Base-by-base conservation (phyloP, 2,329 filamentous ascomycete genomes). In the Blastomyces silverae region DNA sequence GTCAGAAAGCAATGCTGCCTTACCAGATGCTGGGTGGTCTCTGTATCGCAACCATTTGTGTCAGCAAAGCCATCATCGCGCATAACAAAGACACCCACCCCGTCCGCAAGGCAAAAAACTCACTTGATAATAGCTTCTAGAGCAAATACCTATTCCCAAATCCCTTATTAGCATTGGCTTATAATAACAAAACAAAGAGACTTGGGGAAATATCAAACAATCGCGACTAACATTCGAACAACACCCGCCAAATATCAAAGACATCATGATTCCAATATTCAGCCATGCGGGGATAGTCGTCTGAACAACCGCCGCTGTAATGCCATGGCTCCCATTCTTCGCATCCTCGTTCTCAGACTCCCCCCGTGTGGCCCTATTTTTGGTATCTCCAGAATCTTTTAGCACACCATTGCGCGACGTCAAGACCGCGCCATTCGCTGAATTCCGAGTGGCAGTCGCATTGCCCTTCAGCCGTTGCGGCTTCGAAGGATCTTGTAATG, bases 91-190 rank as follows among this genome's bases (percentile, higher is more conserved):
- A 39, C 7, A 52, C 34, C n/a, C 7, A 52, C 34, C n/a, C 7
- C 20, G 17, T 17, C 22, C 60, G 11, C n/a, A 46, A 5, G 2
- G 15, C 17, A 25, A 8, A 25, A 8, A 56, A 80, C 87, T 84
- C 80, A 94, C 90, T 94, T 95, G 74, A 99, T 87, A 71, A 97
- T 96, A 58, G 91, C 90, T 78, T 99, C 94, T 64, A 99, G 83
- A 52, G 93, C 91, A 78, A 96, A 97, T n/a, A 97, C 91, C 88
- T 96, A 67, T 17, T 34, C 11, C 13, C 42, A 53, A 50, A 39
- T 34, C 44, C 69, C 75, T 71, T 31, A 22, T 63, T 53, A 64
- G 64, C 44, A 65, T 31, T 42, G 13, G 52, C 39, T 17, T 11
- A 42, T n/a, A 53, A 5, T 15, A 55, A 10, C 1, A 25, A 55